phyloP scores from a whole-genome alignment of 176 grass and related monocot genomes.

The Carex myosuroides region DNA sequence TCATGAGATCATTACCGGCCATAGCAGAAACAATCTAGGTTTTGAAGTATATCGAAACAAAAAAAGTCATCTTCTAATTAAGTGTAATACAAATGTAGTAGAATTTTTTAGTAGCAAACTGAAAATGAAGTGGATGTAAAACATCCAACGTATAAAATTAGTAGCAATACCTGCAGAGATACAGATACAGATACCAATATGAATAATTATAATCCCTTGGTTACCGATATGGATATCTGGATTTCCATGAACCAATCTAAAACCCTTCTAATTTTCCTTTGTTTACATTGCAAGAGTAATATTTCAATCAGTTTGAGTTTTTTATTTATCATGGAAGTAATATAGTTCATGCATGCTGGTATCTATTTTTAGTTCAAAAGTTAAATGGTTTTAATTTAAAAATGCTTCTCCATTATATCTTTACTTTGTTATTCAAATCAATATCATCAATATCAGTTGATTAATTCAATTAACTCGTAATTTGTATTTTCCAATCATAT shows the following conservation, averaged over 20 bases:
- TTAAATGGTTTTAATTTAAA: not conserved
- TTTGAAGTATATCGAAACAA: conserved; percentile 19
- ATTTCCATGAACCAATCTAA: not conserved
- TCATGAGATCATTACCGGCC: conserved; percentile 86
- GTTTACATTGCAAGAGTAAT: not conserved
- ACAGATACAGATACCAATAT: not conserved
- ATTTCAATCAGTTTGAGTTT: not conserved
- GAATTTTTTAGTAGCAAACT: not conserved
- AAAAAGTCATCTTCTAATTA: conserved; percentile 5
- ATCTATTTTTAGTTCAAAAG: not conserved
- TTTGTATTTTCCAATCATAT: not conserved
- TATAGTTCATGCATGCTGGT: not conserved
- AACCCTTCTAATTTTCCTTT: not conserved
- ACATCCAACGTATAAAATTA: not conserved
- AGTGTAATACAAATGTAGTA: not conserved
- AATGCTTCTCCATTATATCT: not conserved
- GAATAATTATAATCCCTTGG: not conserved
- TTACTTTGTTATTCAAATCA: not conserved
- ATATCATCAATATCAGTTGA: not conserved
- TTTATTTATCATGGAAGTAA: not conserved
- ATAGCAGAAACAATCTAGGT: conserved; percentile 93
- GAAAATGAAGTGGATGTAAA: conserved; percentile 2
- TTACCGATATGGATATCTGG: not conserved
- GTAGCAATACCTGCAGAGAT: not conserved
- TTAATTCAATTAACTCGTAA: not conserved